These are phyloP conservation scores for Venturia effusa DNA, from an alignment of 2,329 filamentous ascomycete genomes.

Conservation along the genomic window DNA sequence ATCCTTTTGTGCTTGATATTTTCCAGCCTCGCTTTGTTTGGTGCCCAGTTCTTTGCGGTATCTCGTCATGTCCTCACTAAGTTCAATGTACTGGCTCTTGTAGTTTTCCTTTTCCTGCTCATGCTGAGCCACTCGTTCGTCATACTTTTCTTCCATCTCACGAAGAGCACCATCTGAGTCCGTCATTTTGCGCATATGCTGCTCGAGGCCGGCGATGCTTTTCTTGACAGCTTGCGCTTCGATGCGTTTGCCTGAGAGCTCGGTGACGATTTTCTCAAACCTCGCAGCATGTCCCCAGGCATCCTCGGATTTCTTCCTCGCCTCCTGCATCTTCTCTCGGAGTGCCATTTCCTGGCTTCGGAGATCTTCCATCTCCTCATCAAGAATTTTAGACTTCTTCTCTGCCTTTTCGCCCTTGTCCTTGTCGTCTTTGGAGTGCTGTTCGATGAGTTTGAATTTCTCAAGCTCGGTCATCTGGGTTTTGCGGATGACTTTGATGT, in stretches of 20 bases:
- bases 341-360: slow-evolving; percentile 20
- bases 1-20: slow-evolving; percentile 74
- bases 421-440: slow-evolving; percentile 72
- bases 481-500: slow-evolving; percentile 79
- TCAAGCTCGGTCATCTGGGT: slow-evolving; percentile 66
- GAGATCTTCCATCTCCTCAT: slow-evolving; percentile 51
- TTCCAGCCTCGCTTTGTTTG: slow-evolving; percentile 57
- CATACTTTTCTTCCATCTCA: slow-evolving; percentile 63
- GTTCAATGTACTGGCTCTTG: slow-evolving; percentile 52
- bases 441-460: slow-evolving; percentile 62
- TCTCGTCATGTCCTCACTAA: slow-evolving; percentile 42
- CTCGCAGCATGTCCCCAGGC: slow-evolving; percentile 64
- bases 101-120: slow-evolving; percentile 52
- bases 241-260: slow-evolving; percentile 65
- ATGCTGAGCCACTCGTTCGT: slow-evolving; percentile 59
- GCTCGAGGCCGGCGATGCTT: slow-evolving; percentile 57
- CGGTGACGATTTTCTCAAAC: slow-evolving; percentile 63
- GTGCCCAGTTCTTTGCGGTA: slow-evolving; percentile 29
- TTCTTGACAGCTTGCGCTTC: slow-evolving; percentile 60
- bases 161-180: slow-evolving; percentile 71
- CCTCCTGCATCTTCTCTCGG: slow-evolving; percentile 23
- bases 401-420: slow-evolving; percentile 65
- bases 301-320: slow-evolving; percentile 43
- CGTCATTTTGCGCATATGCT: slow-evolving; percentile 63
- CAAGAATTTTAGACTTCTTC: slow-evolving; percentile 53